These are phyloP conservation scores for Yarrowia divulgata DNA, from an alignment of 805 yeast species.

Conservation along the genomic window DNA sequence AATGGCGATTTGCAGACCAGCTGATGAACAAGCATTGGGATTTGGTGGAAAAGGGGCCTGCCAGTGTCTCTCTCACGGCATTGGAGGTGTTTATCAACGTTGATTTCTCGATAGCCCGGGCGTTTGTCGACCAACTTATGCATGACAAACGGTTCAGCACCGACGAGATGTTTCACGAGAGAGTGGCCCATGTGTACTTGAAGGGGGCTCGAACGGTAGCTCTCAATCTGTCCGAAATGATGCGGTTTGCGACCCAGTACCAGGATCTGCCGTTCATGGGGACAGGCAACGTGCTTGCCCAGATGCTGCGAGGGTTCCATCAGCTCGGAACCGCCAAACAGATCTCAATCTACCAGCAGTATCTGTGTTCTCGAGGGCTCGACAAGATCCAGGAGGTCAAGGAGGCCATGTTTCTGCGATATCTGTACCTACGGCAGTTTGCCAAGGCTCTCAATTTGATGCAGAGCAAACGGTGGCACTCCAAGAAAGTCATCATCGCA, in stretches of 20 bases:
- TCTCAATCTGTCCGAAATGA: conserved; percentile 14
- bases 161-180: not conserved
- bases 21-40: conserved; percentile 17
- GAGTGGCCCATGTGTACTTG: not conserved
- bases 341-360: not conserved
- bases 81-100: conserved; percentile 9
- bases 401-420: conserved; percentile 12
- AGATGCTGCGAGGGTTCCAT: conserved; percentile 1
- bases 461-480: not conserved
- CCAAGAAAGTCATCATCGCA: not conserved
- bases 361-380: not conserved
- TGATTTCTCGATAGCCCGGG: conserved; percentile 21
- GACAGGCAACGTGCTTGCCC: not conserved
- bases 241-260: conserved; percentile 16
- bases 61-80: not conserved
- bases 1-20: conserved; percentile 11
- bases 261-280: conserved; percentile 6
- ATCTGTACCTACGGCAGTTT: not conserved
- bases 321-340: conserved; percentile 4
- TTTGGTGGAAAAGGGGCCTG: conserved; percentile 18
- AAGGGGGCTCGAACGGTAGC: conserved; percentile 17
- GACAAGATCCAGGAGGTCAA: conserved; percentile 1
- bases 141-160: conserved; percentile 12
- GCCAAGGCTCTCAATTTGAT: not conserved
- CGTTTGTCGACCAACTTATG: conserved; percentile 33